Evolutionary conservation across 352 stramenopile genomes (phyloP), one percentile per base, ranked within the genome.

Genomic region (Phytophthora brassicae): DNA sequence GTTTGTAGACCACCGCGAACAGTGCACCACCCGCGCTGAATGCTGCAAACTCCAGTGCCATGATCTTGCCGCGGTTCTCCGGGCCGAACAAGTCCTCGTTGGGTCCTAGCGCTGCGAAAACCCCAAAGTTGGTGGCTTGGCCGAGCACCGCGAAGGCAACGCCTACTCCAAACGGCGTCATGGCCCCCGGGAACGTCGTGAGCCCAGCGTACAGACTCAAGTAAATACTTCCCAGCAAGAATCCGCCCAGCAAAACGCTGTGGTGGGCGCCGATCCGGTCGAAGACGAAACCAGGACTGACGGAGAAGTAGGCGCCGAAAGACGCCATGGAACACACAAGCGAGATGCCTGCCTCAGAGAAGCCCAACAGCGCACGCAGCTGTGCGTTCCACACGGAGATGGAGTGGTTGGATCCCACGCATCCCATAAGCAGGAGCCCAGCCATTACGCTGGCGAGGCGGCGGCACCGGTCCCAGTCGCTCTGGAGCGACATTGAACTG

Each of bases 341-440:
- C 23, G 81, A 82, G 66, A 93, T 93, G 19, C 89, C 72, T 31
- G 75, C 66, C 60, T 91, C 79, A 45, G 84, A 88, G 74, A 86
- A 91, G 28, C 68, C 59, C 29, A 91, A 68, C 53, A 77, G 42
- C 13, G 33, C 26, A 46, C 75, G 78, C 14, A 93, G 71, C 70
- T 93, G 76, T 53, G 80, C 68, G 41, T 93, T 93, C 84, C 81
- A 93, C 13, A 75, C 77, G 16, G 84, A 93, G 44, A 93, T 87
- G 11, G 82, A 76, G 66, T 93, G 80, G 65, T 87, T 88, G 13
- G 84, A 90, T 13, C 84, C 84, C 35, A 88, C 70, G 26, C 70
- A 76, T 0, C 68, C 52, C 72, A 90, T 89, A 38, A 91, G 72
- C 56, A 81, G 54, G 31, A 87, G 57, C 14, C 81, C 84, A 1